phyloP scores from a whole-genome alignment of 139 green algal genomes.

The Trebouxia sp. region DNA sequence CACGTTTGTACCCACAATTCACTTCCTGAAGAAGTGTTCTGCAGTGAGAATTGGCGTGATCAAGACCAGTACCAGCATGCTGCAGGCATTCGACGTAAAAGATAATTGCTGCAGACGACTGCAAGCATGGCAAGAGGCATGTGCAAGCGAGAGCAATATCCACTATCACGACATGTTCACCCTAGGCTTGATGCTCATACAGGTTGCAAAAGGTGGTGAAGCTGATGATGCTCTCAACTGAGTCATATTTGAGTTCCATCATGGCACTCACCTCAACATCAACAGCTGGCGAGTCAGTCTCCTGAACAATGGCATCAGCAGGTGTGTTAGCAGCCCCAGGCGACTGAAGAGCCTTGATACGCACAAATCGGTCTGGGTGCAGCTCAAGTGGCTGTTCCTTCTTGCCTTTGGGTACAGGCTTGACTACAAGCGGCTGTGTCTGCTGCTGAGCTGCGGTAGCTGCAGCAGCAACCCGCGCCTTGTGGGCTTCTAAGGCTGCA shows the following conservation, averaged over 20 bases:
- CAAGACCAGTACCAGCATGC: too few species aligned
- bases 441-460: background rate
- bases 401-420: constrained; percentile 19
- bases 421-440: background rate
- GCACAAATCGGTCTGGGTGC: background rate
- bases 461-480: background rate
- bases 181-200: too few species aligned
- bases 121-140: too few species aligned
- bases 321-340: background rate
- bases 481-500: constrained; percentile 10
- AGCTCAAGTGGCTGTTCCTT: constrained; percentile 25
- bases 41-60: too few species aligned
- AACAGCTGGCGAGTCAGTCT: background rate
- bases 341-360: constrained; percentile 9
- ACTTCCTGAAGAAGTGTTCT: too few species aligned
- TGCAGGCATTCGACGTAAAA: too few species aligned
- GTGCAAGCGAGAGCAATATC: too few species aligned
- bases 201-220: background rate
- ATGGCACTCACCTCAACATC: background rate
- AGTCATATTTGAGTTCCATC: background rate
- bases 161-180: too few species aligned
- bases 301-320: background rate
- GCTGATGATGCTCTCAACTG: background rate
- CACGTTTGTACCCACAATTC: background rate
- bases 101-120: too few species aligned